Evolutionary conservation across 73 alveolate genomes (phyloP).

Genomic region (Paramecium sexaurelia): DNA sequence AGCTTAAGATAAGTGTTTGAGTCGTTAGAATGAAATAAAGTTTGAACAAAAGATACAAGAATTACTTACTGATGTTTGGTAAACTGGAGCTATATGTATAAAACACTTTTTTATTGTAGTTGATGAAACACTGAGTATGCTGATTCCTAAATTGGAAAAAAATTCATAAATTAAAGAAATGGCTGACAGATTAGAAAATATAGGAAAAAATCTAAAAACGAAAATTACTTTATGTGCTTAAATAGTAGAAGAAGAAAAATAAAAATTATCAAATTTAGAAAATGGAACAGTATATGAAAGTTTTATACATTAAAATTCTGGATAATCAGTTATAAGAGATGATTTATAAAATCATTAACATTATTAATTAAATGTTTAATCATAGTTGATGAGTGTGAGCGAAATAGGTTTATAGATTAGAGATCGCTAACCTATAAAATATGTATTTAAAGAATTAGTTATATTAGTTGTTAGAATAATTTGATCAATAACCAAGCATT

Average conservation of each 20-base stretch:
- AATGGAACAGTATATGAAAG: constrained; percentile 51
- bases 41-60: constrained; percentile 2
- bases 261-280: neutral
- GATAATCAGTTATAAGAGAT: neutral
- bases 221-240: neutral
- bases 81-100: neutral
- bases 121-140: constrained; percentile 59
- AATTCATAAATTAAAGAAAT: neutral
- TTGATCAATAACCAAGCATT: constrained; percentile 36
- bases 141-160: constrained; percentile 46
- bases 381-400: neutral
- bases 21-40: neutral
- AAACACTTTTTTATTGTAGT: neutral
- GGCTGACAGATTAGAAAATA: constrained; percentile 47
- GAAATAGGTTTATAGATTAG: neutral
- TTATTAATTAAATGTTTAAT: neutral
- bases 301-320: constrained; percentile 2
- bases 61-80: constrained; percentile 31
- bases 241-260: constrained; percentile 32
- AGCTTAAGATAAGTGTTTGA: constrained; percentile 49
- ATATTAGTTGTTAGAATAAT: neutral
- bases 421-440: constrained; percentile 43
- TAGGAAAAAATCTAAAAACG: constrained; percentile 19
- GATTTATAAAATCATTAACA: neutral
- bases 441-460: constrained; percentile 6